Evolutionary conservation across 2,329 filamentous ascomycete genomes (phyloP).

Genomic region (Aspergillus glaucus): DNA sequence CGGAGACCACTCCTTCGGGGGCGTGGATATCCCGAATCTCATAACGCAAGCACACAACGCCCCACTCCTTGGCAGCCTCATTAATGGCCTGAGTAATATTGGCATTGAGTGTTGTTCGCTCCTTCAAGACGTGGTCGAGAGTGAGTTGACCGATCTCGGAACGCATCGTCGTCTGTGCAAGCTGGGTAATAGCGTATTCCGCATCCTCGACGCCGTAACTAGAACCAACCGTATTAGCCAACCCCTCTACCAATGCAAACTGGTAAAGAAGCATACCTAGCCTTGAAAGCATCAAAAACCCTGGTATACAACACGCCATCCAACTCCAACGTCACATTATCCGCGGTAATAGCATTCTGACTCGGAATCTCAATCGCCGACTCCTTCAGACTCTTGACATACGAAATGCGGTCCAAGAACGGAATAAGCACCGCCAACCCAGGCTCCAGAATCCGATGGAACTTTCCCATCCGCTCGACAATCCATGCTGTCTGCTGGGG

Average conservation of each 20-base stretch:
- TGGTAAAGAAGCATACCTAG: constrained; percentile 56
- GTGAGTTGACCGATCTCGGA: constrained; percentile 95
- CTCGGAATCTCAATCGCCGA: constrained; percentile 93
- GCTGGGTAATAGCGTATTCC: constrained; percentile 95
- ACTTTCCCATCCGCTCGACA: constrained; percentile 98
- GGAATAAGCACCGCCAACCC: constrained; percentile 84
- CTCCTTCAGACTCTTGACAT: constrained; percentile 97
- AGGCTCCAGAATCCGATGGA: constrained; percentile 85
- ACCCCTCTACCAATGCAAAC: constrained; percentile 1
- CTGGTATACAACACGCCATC: constrained; percentile 94
- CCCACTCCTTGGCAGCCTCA: constrained; percentile 94
- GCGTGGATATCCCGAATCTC: constrained; percentile 98
- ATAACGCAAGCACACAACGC: constrained; percentile 90
- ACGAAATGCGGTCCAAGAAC: constrained; percentile 90
- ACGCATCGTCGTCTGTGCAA: constrained; percentile 98
- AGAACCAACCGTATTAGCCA: constrained; percentile 1
- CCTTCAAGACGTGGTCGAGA: constrained; percentile 95
- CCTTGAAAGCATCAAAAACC: constrained; percentile 97
- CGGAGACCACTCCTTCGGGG: constrained; percentile 83
- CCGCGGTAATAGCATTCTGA: constrained; percentile 95
- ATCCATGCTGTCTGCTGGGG: constrained; percentile 99
- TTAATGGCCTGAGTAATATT: constrained; percentile 99
- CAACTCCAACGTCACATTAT: constrained; percentile 94
- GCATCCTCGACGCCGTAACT: constrained; percentile 98
- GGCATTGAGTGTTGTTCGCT: constrained; percentile 89